Percentiles rank a stretch among this genome's conserved stretches.
Evolutionary conservation across 2,329 filamentous ascomycete species (phyloP).

Genomic region (Tolypocladium inflatum): DNA sequence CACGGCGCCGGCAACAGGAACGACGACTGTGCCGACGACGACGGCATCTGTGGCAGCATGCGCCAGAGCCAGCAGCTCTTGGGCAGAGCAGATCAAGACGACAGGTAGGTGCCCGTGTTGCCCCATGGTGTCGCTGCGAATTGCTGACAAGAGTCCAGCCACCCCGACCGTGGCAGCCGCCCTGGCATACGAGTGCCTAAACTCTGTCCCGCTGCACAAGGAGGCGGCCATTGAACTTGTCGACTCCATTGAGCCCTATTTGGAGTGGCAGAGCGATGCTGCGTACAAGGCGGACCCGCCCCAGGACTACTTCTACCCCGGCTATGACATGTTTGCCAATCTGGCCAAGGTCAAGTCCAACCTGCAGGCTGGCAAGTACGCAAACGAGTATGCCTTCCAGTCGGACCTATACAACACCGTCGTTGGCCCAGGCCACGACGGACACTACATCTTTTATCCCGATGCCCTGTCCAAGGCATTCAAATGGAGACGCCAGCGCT

Average conservation of each 20-base stretch:
- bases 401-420: slow-evolving; percentile 42
- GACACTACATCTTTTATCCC: slow-evolving; percentile 39
- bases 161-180: slow-evolving; percentile 23
- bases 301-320: slow-evolving; percentile 35
- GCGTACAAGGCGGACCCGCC: slow-evolving; percentile 43
- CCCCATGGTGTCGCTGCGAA: not conserved
- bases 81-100: slow-evolving; percentile 5
- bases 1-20: not conserved
- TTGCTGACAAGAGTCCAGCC: slow-evolving; percentile 6
- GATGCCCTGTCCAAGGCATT: slow-evolving; percentile 7
- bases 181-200: slow-evolving; percentile 26
- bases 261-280: slow-evolving; percentile 38
- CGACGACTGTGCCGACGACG: slow-evolving; percentile 3
- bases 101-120: not conserved
- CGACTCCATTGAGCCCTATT: slow-evolving; percentile 28
- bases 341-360: slow-evolving; percentile 35
- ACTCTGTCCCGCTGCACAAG: slow-evolving; percentile 27
- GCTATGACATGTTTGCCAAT: slow-evolving; percentile 35
- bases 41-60: slow-evolving; percentile 4
- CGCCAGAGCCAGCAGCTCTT: slow-evolving; percentile 5
- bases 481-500: slow-evolving; percentile 7
- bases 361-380: slow-evolving; percentile 29
- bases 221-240: slow-evolving; percentile 24
- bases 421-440: slow-evolving; percentile 45
- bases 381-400: slow-evolving; percentile 46